phyloP scores from a whole-genome alignment of 2,329 filamentous ascomycete species.

The Ciborinia camelliae region DNA sequence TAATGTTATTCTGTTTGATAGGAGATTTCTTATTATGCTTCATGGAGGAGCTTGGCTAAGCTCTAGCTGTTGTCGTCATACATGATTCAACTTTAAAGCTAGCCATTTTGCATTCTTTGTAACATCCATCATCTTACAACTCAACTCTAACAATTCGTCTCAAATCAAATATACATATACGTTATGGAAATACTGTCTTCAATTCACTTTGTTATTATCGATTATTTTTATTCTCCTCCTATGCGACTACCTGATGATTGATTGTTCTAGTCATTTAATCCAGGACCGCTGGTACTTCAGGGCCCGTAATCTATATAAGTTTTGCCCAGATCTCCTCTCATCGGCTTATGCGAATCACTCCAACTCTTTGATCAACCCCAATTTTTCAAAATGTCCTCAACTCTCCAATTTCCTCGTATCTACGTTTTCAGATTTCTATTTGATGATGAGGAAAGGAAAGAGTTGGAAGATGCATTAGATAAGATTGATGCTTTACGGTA shows the following conservation, averaged over 20 bases:
- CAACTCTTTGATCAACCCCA: not conserved
- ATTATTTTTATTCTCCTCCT: not conserved
- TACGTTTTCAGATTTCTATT: slow-evolving; percentile 56
- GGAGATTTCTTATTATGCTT: not conserved
- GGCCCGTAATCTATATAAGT: not conserved
- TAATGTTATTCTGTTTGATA: not conserved
- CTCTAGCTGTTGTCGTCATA: not conserved
- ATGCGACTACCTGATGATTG: not conserved
- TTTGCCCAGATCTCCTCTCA: not conserved
- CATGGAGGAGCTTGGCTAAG: not conserved
- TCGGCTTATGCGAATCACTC: not conserved
- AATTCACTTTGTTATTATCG: not conserved
- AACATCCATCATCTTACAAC: not conserved
- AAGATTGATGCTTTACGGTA: slow-evolving; percentile 66
- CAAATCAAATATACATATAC: not conserved
- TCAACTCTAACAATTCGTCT: not conserved
- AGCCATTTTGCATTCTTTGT: slow-evolving; percentile 3
- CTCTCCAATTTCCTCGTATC: slow-evolving; percentile 43
- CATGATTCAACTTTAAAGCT: not conserved
- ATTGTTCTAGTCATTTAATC: not conserved
- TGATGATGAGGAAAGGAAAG: slow-evolving; percentile 49
- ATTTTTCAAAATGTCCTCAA: not conserved
- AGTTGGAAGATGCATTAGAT: slow-evolving; percentile 54
- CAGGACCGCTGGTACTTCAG: not conserved
- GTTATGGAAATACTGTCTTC: not conserved